Evolutionary conservation across 306 rosid genomes (phyloP), one percentile per base, ranked within the genome.

Genomic region (Trifolium subterraneum): DNA sequence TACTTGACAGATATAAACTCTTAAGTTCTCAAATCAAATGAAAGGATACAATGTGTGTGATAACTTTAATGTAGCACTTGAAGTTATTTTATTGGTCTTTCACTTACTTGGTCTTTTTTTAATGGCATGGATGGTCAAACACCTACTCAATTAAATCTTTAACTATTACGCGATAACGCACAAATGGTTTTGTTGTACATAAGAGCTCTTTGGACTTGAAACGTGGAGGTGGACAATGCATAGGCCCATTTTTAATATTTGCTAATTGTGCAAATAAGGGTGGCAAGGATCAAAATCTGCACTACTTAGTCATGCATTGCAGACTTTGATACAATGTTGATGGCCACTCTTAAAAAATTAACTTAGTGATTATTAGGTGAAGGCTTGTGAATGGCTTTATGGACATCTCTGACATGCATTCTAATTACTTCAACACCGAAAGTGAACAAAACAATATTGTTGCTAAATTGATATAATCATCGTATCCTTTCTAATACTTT

Each of bases 401-500:
- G 36, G 36, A 10, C 22, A 8, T 63, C 78, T 15, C 71, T 33
- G 47, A 33, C 25, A 25, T 41, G 60, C 25, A 33, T 59, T 68
- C 41, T 7, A 70, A 33, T 45, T 70, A 42, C 18, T 45, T 68
- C 15, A n/a, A 18, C 50, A 13, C 68, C 1, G 11, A 59, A 59
- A 59, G 66, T 29, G 22, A 60, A 60, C 66, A 29, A 29, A 60
- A 31, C 42, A 60, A 5, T 25, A 11, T 60, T 15, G 20, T 60
- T 60, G 42, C 66, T 60, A 29, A 60, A 29, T 60, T 60, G 42
- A 60, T 29, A 60, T 8, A 8, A 59, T 27, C 36, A 39, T 73
- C 69, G 27, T 50, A 39, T 41, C 50, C 29, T 76, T 20, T 77
- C 16, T 66, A 56, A 71, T 78, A 64, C 61, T 65, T 42, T 64